Evolutionary conservation across 2,329 filamentous ascomycete genomes (phyloP).

Genomic region (Fonsecaea pedrosoi): DNA sequence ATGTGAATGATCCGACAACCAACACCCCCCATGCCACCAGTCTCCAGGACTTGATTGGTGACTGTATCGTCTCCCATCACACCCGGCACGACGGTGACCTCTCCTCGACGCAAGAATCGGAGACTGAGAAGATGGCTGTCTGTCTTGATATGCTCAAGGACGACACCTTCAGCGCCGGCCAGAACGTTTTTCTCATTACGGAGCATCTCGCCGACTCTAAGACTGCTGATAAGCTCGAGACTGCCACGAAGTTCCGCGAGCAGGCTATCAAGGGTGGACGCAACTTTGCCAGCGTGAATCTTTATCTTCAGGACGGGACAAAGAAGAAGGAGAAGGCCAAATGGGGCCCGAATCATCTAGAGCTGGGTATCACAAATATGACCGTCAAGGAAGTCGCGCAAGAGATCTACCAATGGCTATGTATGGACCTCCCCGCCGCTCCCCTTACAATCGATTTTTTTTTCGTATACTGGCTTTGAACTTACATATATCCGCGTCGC

Average conservation of each 20-base stretch:
- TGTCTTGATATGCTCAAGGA: constrained; percentile 14
- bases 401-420: constrained; percentile 36
- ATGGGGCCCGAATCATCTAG: constrained; percentile 37
- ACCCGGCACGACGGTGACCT: background rate
- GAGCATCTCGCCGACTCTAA: constrained; percentile 23
- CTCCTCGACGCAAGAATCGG: background rate
- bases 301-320: constrained; percentile 19
- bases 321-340: constrained; percentile 9
- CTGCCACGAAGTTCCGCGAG: constrained; percentile 23
- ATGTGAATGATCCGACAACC: constrained; percentile 34
- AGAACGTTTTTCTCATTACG: constrained; percentile 25
- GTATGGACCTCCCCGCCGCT: constrained; percentile 25
- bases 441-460: background rate
- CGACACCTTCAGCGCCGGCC: constrained; percentile 6
- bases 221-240: constrained; percentile 26
- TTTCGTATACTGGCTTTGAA: background rate
- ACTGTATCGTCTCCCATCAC: constrained; percentile 7
- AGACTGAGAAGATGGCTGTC: constrained; percentile 15
- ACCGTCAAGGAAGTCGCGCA: constrained; percentile 28
- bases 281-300: constrained; percentile 37
- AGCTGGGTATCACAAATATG: constrained; percentile 27
- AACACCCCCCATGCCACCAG: constrained; percentile 23
- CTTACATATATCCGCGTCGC: background rate
- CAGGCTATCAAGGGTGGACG: constrained; percentile 31
- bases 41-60: constrained; percentile 31